Evolutionary conservation across 352 stramenopile genomes (phyloP), one percentile per base, ranked within the genome.

Genomic region (Thalassiosira hispida): DNA sequence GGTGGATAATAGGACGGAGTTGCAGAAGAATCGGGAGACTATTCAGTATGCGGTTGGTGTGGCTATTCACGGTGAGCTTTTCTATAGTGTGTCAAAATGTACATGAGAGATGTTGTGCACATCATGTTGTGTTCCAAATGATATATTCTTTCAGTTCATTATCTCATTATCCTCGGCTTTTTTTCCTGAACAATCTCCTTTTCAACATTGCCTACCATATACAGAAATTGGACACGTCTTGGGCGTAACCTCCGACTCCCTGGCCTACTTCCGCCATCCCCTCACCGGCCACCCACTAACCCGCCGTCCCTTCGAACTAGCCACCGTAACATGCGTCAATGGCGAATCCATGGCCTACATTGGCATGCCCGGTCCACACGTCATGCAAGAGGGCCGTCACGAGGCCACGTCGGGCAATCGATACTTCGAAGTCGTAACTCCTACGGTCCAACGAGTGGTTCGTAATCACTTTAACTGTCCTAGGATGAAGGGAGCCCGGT

Each of bases 381-480:
- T 81, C 3, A 72, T 81, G 73, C 61, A 31, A 44, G 57, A 67
- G 44, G 56, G 66, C 2, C 35, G 51, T 11, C 23, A 76, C 11
- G 42, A 64, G n/a, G 33, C 46, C 0, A 68, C 47, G n/a, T n/a
- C n/a, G 6, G 62, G 64, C 25, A 27, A 35, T 18, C 55, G 31
- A 47, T 69, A 73, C 33, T 85, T 67, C 55, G 64, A 81, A 52
- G 52, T 85, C 18, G 65, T 85, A 1, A 85, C 79, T 25, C 78
- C 83, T 11, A 84, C 70, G 0, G 83, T 89, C 22, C 23, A 8
- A 46, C 42, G 67, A 16, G 72, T 89, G 22, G 75, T 79, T 6
- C 57, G 56, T 16, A 89, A 89, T 79, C 79, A 87, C 33, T 87
- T 89, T 47, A 79, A 87, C 44, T 89, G 83, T 59, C 44, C 31